Conservation (phyloP, 352 stramenopile species). For the Phytophthora sojae region DNA sequence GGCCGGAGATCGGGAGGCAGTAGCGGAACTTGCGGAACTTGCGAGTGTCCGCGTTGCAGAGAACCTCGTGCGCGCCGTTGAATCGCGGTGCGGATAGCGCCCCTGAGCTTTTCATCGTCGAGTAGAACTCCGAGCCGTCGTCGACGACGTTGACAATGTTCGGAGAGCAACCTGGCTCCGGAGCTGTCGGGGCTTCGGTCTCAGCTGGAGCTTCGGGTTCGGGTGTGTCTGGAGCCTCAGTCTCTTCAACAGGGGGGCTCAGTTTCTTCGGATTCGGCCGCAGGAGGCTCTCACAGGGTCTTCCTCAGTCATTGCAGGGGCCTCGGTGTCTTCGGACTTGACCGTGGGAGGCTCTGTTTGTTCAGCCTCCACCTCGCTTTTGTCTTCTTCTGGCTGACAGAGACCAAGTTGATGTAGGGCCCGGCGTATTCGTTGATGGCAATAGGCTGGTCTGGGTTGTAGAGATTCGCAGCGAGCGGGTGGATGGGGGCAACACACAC, state of each 20-base stretch:
- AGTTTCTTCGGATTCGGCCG: no score
- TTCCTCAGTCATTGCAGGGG: background rate
- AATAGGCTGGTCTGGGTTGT: conserved; percentile 31
- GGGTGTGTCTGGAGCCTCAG: background rate
- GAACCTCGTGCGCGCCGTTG: conserved; percentile 15
- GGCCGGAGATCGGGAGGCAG: conserved; percentile 55
- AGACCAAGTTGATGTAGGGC: conserved; percentile 39
- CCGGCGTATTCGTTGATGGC: conserved; percentile 4
- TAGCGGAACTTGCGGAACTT: conserved; percentile 22
- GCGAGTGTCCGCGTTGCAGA: conserved; percentile 21
- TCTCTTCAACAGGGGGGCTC: background rate
- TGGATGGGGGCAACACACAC: conserved; percentile 48
- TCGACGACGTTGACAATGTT: background rate
- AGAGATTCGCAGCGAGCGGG: conserved; percentile 42
- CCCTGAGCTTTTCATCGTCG: conserved; percentile 6
- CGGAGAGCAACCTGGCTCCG: conserved; percentile 3
- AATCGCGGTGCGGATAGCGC: conserved; percentile 26
- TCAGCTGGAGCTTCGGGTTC: background rate
- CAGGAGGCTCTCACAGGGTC: background rate
- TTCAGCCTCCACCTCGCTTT: background rate
- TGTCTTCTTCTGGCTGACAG: background rate
- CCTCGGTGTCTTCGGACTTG: background rate
- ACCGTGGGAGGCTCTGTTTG: conserved; percentile 1
- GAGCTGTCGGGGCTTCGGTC: background rate
- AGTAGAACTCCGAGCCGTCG: conserved; percentile 7